These are phyloP conservation scores for Eimeria maxima DNA, from an alignment of 169 alveolate genomes.

Conservation along the genomic window DNA sequence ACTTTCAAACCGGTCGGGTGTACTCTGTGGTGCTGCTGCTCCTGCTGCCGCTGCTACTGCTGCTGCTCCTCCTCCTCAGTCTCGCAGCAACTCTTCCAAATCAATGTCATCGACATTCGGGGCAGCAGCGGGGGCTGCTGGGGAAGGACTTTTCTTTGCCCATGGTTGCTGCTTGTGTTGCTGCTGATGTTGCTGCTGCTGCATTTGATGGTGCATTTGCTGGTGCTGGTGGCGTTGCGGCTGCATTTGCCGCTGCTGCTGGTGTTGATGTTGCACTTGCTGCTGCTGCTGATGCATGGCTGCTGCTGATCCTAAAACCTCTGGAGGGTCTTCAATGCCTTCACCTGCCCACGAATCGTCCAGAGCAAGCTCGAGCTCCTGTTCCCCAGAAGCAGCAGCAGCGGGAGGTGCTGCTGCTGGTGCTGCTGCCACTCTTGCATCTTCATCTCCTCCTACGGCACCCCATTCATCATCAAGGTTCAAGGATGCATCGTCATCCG, in stretches of 20 bases:
- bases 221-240: not conserved
- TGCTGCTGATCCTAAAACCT: not conserved
- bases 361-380: not conserved
- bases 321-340: not conserved
- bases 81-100: conserved; percentile 47
- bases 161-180: not conserved
- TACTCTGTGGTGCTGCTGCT: conserved; percentile 16
- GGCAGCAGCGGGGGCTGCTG: not conserved
- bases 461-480: conserved; percentile 17
- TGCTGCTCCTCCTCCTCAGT: conserved; percentile 43
- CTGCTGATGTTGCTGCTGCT: not conserved
- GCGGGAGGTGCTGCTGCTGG: conserved; percentile 38
- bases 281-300: conserved; percentile 3
- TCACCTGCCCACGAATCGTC: conserved; percentile 20
- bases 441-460: not conserved
- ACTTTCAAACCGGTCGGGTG: not conserved
- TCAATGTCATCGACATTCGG: conserved; percentile 46
- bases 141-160: not conserved
- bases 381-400: conserved; percentile 40
- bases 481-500: not conserved
- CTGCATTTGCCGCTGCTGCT: not conserved
- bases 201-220: not conserved
- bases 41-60: not conserved
- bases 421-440: not conserved
- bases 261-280: not conserved